Conservation (phyloP, 768 basidiomycete genomes). For the Mycena olivaceomarginata region DNA sequence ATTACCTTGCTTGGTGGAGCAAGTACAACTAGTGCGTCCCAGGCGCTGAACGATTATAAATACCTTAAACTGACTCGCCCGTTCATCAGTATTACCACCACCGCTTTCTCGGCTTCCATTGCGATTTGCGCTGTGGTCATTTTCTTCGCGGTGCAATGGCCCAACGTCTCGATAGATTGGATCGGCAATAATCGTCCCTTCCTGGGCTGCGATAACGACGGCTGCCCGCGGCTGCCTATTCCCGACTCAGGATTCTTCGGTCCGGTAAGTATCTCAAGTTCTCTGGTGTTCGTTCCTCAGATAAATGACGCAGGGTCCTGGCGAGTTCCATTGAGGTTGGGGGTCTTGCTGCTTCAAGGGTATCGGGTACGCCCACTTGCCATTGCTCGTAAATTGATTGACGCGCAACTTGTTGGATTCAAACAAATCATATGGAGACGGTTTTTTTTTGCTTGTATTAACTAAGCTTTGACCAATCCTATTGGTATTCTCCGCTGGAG, state of each 20-base stretch:
- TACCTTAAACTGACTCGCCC: too few species aligned
- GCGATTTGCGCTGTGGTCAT: slow-evolving; percentile 59
- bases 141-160: slow-evolving; percentile 57
- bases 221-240: slow-evolving; percentile 44
- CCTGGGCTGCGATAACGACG: slow-evolving; percentile 43
- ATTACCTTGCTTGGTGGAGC: slow-evolving; percentile 52
- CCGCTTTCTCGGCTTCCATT: slow-evolving; percentile 56
- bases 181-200: slow-evolving; percentile 51
- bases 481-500: not conserved
- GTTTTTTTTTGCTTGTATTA: not conserved
- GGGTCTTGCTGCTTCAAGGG: too few species aligned
- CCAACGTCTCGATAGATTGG: slow-evolving; percentile 52
- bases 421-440: not conserved
- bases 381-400: too few species aligned
- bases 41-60: not conserved
- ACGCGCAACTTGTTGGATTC: too few species aligned
- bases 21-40: slow-evolving; percentile 52
- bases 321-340: not conserved
- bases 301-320: not conserved
- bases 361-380: too few species aligned
- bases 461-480: not conserved
- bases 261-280: slow-evolving; percentile 36
- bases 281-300: not conserved
- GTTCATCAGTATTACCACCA: slow-evolving; percentile 49
- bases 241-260: slow-evolving; percentile 47